Percentiles rank a stretch among this genome's conserved stretches.
Conservation (phyloP, 148 eudicot genomes). For the Talinum fruticosum region DNA sequence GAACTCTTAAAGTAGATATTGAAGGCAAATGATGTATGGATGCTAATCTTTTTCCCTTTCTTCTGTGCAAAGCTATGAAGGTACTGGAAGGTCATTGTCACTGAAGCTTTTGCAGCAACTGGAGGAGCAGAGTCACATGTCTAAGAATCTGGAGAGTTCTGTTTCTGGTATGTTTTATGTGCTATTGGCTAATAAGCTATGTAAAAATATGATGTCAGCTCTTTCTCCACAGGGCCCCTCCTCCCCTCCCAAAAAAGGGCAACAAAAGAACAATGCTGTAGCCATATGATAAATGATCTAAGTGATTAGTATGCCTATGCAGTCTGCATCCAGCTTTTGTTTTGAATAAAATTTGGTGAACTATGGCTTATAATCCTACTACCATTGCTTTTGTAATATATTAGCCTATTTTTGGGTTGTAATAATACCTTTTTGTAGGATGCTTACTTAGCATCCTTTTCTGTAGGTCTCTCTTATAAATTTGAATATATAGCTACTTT, state of each 20-base stretch:
- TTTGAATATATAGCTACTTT: too few relatives aligned
- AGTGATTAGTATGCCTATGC: not conserved
- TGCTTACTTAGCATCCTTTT: too few relatives aligned
- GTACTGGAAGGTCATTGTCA: slow-evolving; percentile 91
- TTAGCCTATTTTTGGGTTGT: too few relatives aligned
- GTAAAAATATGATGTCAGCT: not conserved
- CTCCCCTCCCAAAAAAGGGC: not conserved
- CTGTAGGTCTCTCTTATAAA: too few relatives aligned
- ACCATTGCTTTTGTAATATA: too few relatives aligned
- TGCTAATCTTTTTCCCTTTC: not conserved
- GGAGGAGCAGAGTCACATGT: slow-evolving; percentile 69
- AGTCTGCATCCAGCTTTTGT: slow-evolving; percentile 1
- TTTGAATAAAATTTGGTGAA: not conserved
- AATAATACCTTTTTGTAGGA: too few relatives aligned
- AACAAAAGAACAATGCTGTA: not conserved
- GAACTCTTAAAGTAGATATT: not conserved
- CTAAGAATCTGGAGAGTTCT: slow-evolving; percentile 51
- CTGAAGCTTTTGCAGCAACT: slow-evolving; percentile 86
- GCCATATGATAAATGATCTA: slow-evolving; percentile 1
- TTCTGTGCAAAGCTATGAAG: slow-evolving; percentile 67
- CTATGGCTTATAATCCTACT: not conserved
- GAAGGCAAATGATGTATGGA: not conserved
- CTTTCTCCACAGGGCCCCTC: not conserved
- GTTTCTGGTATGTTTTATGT: slow-evolving; percentile 50
- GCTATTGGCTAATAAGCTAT: slow-evolving; percentile 2